These are phyloP conservation scores for Didymella segeticola DNA, from an alignment of 2,329 filamentous ascomycete genomes.

Conservation along the genomic window DNA sequence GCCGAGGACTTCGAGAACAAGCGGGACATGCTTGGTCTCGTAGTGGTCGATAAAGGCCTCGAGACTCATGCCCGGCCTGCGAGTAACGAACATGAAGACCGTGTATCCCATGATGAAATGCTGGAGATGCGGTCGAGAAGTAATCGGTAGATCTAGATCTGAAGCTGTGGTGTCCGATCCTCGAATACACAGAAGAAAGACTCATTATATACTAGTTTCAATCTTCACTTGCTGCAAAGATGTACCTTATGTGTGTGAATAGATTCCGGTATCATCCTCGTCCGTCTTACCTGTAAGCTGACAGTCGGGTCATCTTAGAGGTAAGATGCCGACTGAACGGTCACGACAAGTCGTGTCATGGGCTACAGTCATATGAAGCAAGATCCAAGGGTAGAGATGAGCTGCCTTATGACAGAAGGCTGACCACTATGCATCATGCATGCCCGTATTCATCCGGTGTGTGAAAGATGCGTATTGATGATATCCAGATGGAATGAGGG, in stretches of 20 bases:
- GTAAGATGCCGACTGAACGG: neutral
- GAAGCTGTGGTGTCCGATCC: no score
- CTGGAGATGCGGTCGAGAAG: neutral
- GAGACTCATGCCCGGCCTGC: slow-evolving; percentile 25
- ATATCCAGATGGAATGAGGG: no score
- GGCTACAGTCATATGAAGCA: neutral
- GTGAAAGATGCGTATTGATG: neutral
- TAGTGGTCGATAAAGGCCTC: slow-evolving; percentile 32
- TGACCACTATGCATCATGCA: neutral
- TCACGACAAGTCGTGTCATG: neutral
- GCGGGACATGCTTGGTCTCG: slow-evolving; percentile 31
- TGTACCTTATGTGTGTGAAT: neutral
- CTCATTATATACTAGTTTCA: no score
- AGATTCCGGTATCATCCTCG: neutral
- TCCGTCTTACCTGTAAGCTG: slow-evolving; percentile 10
- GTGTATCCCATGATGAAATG: slow-evolving; percentile 25
- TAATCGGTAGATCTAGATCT: neutral
- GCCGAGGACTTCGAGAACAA: slow-evolving; percentile 29
- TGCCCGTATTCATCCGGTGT: neutral
- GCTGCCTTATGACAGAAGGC: neutral
- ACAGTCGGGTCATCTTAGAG: neutral
- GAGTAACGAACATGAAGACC: slow-evolving; percentile 25
- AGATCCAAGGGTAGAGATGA: neutral
- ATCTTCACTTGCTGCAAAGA: no score
- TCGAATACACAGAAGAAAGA: no score